phyloP scores from a whole-genome alignment of 2,329 filamentous ascomycete genomes.

The Nigrospora oryzae region DNA sequence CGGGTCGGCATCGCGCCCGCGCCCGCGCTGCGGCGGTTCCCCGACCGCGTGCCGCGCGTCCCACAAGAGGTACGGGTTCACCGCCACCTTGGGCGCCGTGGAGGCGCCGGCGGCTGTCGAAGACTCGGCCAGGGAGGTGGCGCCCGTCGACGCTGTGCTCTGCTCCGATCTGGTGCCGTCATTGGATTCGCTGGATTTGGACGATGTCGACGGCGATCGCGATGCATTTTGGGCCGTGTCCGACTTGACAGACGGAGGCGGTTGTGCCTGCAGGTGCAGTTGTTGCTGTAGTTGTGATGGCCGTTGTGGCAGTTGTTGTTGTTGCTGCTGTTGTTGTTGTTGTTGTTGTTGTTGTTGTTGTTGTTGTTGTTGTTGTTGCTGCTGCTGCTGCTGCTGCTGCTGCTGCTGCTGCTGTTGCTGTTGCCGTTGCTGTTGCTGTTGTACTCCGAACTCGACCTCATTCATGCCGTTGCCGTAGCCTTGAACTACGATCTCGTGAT shows the following conservation, averaged over 20 bases:
- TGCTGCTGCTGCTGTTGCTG: too few species aligned
- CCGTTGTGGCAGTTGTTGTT: background rate
- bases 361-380: background rate
- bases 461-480: slow-evolving; percentile 48
- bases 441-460: slow-evolving; percentile 12
- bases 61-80: too few species aligned
- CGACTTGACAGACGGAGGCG: background rate
- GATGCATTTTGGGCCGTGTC: background rate
- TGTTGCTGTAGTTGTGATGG: too few species aligned
- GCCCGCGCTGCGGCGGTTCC: too few species aligned
- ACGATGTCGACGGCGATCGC: slow-evolving; percentile 3
- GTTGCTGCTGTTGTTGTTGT: background rate
- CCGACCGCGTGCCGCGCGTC: too few species aligned
- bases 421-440: background rate
- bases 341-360: background rate
- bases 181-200: slow-evolving; percentile 6
- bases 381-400: too few species aligned
- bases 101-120: background rate
- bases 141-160: slow-evolving; percentile 8
- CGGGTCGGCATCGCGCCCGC: too few species aligned
- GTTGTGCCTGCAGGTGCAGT: too few species aligned
- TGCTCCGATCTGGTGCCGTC: slow-evolving; percentile 8
- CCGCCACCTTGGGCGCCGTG: too few species aligned
- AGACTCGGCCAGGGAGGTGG: slow-evolving; percentile 10
- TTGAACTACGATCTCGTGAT: slow-evolving; percentile 43